Percentiles rank a stretch among this genome's conserved stretches.
Conservation (phyloP, 1,139 yeast genomes). For the Candida gigantensis region DNA sequence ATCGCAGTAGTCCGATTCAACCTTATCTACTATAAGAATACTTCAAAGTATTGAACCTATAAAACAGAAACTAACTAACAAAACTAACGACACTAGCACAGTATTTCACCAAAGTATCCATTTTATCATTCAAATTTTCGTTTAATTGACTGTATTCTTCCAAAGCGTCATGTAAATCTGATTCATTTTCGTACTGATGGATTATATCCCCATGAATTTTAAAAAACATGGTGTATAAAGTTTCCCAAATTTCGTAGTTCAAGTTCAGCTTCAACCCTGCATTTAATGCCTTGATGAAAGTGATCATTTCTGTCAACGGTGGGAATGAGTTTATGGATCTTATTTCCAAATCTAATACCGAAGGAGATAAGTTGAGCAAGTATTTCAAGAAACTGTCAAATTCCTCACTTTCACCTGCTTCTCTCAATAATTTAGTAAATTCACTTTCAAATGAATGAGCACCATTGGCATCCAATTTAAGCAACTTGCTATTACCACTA, state of each 20-base stretch:
- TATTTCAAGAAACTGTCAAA: slow-evolving; percentile 53
- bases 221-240: slow-evolving; percentile 73
- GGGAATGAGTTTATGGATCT: slow-evolving; percentile 71
- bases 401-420: slow-evolving; percentile 41
- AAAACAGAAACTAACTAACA: slow-evolving; percentile 38
- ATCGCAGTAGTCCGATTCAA: too few species aligned
- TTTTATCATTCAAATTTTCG: slow-evolving; percentile 39
- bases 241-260: slow-evolving; percentile 73
- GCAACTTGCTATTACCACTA: slow-evolving; percentile 27
- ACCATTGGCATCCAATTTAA: slow-evolving; percentile 23
- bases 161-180: slow-evolving; percentile 43
- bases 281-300: slow-evolving; percentile 66
- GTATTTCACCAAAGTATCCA: slow-evolving; percentile 75
- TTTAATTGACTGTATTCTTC: slow-evolving; percentile 41
- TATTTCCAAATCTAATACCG: slow-evolving; percentile 81
- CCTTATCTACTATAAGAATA: too few species aligned
- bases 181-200: slow-evolving; percentile 44
- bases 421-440: slow-evolving; percentile 68
- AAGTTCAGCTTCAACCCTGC: slow-evolving; percentile 57
- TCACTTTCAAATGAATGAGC: slow-evolving; percentile 62
- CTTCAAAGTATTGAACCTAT: too few species aligned
- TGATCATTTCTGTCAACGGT: slow-evolving; percentile 63
- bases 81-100: slow-evolving; percentile 81
- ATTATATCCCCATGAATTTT: slow-evolving; percentile 83
- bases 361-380: slow-evolving; percentile 69